These are phyloP conservation scores for Colletotrichum kahawae DNA, from an alignment of 2,329 filamentous ascomycete genomes.

Conservation along the genomic window DNA sequence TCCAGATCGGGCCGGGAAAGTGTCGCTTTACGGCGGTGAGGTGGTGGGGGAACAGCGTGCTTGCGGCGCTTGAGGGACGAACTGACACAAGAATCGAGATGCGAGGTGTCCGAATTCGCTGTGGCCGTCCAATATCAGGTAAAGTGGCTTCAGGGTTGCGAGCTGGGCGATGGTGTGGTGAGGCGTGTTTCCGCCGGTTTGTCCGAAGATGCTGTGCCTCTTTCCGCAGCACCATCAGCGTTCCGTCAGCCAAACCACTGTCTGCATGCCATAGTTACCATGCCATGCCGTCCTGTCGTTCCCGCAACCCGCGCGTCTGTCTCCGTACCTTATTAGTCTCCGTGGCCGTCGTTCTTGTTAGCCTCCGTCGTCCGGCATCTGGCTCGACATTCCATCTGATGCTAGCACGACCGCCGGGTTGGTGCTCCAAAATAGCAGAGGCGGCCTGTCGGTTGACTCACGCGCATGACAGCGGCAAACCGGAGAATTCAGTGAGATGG, in stretches of 20 bases:
- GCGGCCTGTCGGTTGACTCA: slow-evolving; percentile 6
- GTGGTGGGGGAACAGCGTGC: background rate
- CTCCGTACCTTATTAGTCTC: background rate
- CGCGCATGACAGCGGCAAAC: slow-evolving; percentile 12
- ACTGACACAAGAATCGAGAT: background rate
- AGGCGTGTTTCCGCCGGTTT: background rate
- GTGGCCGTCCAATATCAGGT: background rate
- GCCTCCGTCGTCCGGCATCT: background rate
- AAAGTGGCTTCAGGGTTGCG: background rate
- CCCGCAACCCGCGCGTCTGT: background rate
- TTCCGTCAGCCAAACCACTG: background rate
- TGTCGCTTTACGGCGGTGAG: background rate
- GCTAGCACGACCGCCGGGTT: background rate
- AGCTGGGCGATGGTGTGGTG: background rate
- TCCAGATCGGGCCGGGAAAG: background rate
- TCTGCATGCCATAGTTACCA: background rate
- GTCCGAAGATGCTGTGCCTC: background rate
- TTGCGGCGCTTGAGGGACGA: background rate
- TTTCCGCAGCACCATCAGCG: background rate
- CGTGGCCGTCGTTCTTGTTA: background rate
- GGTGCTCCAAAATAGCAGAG: background rate
- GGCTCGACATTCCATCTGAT: slow-evolving; percentile 8
- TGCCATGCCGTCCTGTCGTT: background rate
- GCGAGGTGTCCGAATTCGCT: background rate
- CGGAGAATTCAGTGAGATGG: background rate